phyloP scores from a whole-genome alignment of 2,329 filamentous ascomycete species.

The Exutisphaerella laricina region DNA sequence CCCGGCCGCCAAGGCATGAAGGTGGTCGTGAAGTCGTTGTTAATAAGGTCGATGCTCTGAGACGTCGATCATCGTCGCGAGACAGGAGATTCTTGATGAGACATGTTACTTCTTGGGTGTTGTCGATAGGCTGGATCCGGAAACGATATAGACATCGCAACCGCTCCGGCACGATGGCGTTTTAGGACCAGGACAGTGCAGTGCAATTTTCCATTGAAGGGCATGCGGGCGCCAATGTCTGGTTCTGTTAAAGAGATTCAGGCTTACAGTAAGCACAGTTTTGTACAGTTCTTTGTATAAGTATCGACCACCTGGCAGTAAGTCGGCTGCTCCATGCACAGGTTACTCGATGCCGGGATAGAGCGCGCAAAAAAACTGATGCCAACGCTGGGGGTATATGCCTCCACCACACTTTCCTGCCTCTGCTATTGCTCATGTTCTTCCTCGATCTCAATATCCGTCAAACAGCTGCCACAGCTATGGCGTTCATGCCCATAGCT shows the following conservation, averaged over 20 bases:
- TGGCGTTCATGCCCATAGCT: no score
- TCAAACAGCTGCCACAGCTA: no score
- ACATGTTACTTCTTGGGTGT: conserved; percentile 1
- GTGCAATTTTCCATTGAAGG: no score
- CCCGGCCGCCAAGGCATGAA: conserved; percentile 3
- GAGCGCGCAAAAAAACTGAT: no score
- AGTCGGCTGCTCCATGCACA: not conserved
- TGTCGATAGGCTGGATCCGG: conserved; percentile 1
- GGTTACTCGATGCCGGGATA: not conserved
- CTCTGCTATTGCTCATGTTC: not conserved
- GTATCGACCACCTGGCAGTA: no score
- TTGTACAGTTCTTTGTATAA: no score
- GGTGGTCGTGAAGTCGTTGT: not conserved
- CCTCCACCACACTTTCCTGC: conserved; percentile 1
- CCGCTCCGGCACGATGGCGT: conserved; percentile 1
- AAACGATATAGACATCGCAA: not conserved
- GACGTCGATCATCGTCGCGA: conserved; percentile 1
- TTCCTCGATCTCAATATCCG: not conserved
- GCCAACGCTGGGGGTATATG: conserved; percentile 13
- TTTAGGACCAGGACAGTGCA: no score
- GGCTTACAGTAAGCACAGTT: no score
- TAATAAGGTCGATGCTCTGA: not conserved
- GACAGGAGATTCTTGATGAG: not conserved
- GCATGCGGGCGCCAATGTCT: no score
- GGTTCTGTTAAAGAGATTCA: no score